A percentile compares a stretch with the other conserved stretches of the same genome.
phyloP scores from a whole-genome alignment of 169 alveolate genomes.

The Eimeria tenella region DNA sequence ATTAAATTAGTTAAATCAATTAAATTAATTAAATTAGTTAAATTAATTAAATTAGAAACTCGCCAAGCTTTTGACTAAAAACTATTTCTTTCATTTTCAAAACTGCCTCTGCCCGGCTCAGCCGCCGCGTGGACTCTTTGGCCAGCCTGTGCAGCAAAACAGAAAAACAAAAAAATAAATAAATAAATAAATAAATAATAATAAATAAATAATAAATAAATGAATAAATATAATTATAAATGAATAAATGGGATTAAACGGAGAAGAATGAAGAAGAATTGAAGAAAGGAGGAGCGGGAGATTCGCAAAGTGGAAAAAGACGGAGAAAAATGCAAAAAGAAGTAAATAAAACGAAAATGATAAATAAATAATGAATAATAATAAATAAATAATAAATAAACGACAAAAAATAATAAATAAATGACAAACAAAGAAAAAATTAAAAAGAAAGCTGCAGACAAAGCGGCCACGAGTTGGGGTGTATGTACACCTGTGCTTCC shows the following conservation, averaged over 20 bases:
- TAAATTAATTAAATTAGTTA: no score
- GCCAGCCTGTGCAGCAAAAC: slow-evolving; percentile 62
- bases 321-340: background rate
- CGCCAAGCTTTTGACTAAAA: slow-evolving; percentile 54
- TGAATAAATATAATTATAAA: no score
- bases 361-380: no score
- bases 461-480: background rate
- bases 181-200: background rate
- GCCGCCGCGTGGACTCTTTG: slow-evolving; percentile 60
- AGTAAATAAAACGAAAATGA: background rate
- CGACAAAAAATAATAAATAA: background rate
- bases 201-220: background rate
- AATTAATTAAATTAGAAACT: background rate
- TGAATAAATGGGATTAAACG: background rate
- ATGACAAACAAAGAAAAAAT: background rate
- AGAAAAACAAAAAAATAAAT: background rate
- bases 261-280: background rate
- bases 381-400: background rate
- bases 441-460: background rate
- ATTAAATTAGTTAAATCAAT: no score
- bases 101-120: slow-evolving; percentile 68
- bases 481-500: slow-evolving; percentile 11
- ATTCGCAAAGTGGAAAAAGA: background rate
- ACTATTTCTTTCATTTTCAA: slow-evolving; percentile 50
- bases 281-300: background rate